Evolutionary conservation across 202 grass and related monocot genomes (phyloP), one percentile per base, ranked within the genome.

Genomic region (Sporobolus alterniflorus): DNA sequence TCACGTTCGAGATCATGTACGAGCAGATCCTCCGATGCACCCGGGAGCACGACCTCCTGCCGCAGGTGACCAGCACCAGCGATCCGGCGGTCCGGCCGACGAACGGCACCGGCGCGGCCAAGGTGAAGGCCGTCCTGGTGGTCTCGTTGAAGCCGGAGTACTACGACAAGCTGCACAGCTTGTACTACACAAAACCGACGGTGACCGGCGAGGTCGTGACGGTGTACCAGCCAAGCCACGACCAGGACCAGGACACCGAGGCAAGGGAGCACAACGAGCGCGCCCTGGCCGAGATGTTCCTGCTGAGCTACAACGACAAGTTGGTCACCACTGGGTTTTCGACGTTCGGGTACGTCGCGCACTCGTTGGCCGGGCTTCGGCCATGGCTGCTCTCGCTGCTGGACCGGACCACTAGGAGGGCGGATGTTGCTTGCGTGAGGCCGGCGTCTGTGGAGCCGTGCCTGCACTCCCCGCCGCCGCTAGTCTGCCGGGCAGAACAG

Each of bases 261-360:
- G 90, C 92, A 72, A 82, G 66, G 57, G 71, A 65, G 47, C 88
- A 90, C 84, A 90, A 85, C 73, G 91, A 93, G 81, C 77, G 82
- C 72, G 88, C 88, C 18, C 74, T 94, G 17, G 92, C 95, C 8
- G 92, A 94, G 92, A 98, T 94, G 14, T 93, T 84, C 75, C 83
- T 95, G 59, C 78, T 98, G 24, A 94, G 95, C 70, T 90, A 81
- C 76, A 77, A 62, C 61, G 90, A 95, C 52, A 32, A 9, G 62
- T 4, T 95, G 77, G 82, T 94, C 11, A 88, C 84, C 49, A 88
- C 86, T 32, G 74, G 71, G 46, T 93, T 80, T 86, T 98, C 92
- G 2, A 98, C 95, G 16, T 98, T 95, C 71, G 92, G 92, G 48
- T 98, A 98, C 67, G 87, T 87, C 63, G 88, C 92, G 69, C 88